phyloP scores from a whole-genome alignment of 768 basidiomycete genomes.

The Boletellus sp. region DNA sequence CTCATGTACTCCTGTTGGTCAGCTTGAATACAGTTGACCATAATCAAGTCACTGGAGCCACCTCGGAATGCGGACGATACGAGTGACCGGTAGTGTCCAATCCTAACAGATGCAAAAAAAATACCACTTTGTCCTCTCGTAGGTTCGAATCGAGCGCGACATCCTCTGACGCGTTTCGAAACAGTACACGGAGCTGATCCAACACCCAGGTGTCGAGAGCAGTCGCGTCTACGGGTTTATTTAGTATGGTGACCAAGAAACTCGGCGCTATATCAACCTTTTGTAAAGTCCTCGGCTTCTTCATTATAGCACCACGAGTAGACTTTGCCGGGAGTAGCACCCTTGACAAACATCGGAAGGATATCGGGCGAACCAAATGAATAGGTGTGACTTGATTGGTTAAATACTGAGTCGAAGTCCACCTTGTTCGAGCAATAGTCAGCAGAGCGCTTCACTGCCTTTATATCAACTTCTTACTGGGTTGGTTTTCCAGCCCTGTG shows the following conservation, averaged over 20 bases:
- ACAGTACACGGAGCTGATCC: constrained; percentile 57
- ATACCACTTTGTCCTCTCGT: constrained; percentile 57
- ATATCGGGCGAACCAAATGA: constrained; percentile 90
- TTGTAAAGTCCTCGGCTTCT: constrained; percentile 82
- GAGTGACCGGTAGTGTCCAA: constrained; percentile 86
- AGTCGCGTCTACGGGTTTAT: constrained; percentile 56
- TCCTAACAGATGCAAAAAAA: constrained; percentile 82
- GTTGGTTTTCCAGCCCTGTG: constrained; percentile 82
- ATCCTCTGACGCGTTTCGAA: constrained; percentile 62
- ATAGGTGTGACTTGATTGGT: constrained; percentile 72
- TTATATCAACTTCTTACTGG: constrained; percentile 43
- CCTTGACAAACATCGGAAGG: constrained; percentile 80
- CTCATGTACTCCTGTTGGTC: constrained; percentile 74
- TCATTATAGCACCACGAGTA: constrained; percentile 74
- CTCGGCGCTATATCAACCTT: constrained; percentile 42
- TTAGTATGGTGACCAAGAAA: neutral
- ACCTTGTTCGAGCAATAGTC: constrained; percentile 34
- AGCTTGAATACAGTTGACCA: neutral
- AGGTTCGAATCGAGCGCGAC: constrained; percentile 47
- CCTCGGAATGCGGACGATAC: constrained; percentile 77
- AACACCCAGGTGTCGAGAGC: constrained; percentile 76
- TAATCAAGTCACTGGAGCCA: constrained; percentile 21
- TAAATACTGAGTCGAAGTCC: constrained; percentile 87
- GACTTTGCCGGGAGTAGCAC: constrained; percentile 66
- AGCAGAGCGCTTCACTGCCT: neutral